Evolutionary conservation across 1,139 yeast genomes (phyloP), one percentile per base, ranked within the genome.

Genomic region (Yamadazyma epiphylla): DNA sequence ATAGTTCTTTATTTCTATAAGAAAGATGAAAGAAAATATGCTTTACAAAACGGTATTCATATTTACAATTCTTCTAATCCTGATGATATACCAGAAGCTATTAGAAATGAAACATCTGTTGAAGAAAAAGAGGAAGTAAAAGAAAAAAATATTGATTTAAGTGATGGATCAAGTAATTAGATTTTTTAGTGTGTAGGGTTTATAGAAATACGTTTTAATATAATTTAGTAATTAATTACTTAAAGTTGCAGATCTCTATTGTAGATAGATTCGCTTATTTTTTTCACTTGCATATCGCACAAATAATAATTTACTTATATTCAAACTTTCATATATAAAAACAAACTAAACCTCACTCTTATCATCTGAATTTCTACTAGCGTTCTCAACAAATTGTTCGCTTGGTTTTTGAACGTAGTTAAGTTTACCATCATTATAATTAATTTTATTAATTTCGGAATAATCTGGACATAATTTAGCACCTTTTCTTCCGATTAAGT

Each of bases 1-100:
- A 58, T 74, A 5, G 80, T 74, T 5, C 62, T 77, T 39, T 71
- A 60, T 45, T 63, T 74, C 37, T 79, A 77, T 58, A 80, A 79
- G 53, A 64, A 65, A 28, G 73, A 76, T 32, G 86, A 80, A 47
- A 64, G 68, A 35, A 52, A 51, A 29, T 48, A 63, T 34, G 80
- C 84, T 9, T 52, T 55, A 28, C 68, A 61, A 15, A 74, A 77
- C 40, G 81, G 80, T 19, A 72, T 75, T 34, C 58, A 65, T 19
- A 35, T 74, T 13, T 72, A 62, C 46, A 67, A 73, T 41, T 67
- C 77, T 3, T 35, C 37, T 9, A 42, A 40, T 28, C 45, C 45
- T 9, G 30, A 26, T 20, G 46, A 41, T 26, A 25, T 44, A 14
- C 48, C 48, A 2, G 43, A 39, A 32, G 45, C 38, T 12, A 17